Conservation (phyloP, 1,284 basidiomycete species). For the Apiotrichum mycotoxinovorans region DNA sequence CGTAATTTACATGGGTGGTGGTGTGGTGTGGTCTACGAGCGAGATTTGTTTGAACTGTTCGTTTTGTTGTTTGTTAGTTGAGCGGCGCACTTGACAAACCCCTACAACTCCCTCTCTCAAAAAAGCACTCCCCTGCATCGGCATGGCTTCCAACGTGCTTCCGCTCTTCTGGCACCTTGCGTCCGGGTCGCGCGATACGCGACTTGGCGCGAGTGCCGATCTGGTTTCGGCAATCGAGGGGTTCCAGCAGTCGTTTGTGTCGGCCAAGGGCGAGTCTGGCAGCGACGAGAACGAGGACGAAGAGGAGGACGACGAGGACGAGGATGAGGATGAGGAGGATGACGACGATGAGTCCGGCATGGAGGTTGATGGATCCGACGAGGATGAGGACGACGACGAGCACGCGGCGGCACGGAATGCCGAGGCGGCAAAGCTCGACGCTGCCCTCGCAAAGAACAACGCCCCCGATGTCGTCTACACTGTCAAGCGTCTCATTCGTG, state of each 20-base stretch:
- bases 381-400: slow-evolving; percentile 31
- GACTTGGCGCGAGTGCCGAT: slow-evolving; percentile 79
- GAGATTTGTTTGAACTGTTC: background rate
- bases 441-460: slow-evolving; percentile 3
- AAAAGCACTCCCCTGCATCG: background rate
- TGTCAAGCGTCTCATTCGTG: slow-evolving; percentile 75
- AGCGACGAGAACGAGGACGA: slow-evolving; percentile 35
- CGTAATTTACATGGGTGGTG: no score
- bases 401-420: slow-evolving; percentile 52
- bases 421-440: slow-evolving; percentile 4
- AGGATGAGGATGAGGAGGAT: slow-evolving; percentile 54
- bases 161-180: slow-evolving; percentile 93
- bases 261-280: slow-evolving; percentile 30
- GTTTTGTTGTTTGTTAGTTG: background rate
- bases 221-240: slow-evolving; percentile 74
- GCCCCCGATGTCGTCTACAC: slow-evolving; percentile 78
- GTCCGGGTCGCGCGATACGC: slow-evolving; percentile 71
- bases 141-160: slow-evolving; percentile 54
- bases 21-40: no score
- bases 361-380: slow-evolving; percentile 46
- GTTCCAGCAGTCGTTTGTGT: slow-evolving; percentile 64
- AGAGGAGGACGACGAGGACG: slow-evolving; percentile 39
- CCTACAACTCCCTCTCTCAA: background rate
- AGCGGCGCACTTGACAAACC: background rate
- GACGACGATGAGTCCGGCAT: slow-evolving; percentile 39